Conservation (phyloP, 768 basidiomycete species). For the Cantharellus anzutake region DNA sequence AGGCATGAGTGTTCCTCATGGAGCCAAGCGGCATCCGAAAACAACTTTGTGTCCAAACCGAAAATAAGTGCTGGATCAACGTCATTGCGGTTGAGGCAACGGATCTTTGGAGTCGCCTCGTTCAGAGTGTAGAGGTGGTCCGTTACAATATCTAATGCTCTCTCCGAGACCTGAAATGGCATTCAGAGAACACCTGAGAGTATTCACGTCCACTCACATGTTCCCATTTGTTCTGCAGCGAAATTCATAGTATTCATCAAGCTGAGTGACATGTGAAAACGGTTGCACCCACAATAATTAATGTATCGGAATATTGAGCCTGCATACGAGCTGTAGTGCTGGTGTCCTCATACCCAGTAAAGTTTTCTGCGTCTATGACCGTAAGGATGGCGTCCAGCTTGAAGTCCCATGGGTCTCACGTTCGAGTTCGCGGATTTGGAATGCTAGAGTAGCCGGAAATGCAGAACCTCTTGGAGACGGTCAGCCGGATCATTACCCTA, state of each 20-base stretch:
- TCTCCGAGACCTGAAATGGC: slow-evolving; percentile 28
- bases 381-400: slow-evolving; percentile 82
- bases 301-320: slow-evolving; percentile 86
- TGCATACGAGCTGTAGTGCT: slow-evolving; percentile 86
- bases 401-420: slow-evolving; percentile 56
- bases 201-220: slow-evolving; percentile 24
- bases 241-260: not conserved
- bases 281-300: slow-evolving; percentile 45
- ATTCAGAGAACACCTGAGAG: not conserved
- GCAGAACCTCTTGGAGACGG: slow-evolving; percentile 54
- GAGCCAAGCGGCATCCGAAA: slow-evolving; percentile 14
- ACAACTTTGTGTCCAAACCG: slow-evolving; percentile 76
- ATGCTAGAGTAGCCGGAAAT: slow-evolving; percentile 87
- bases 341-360: slow-evolving; percentile 79
- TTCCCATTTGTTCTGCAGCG: slow-evolving; percentile 75
- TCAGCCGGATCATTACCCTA: not conserved
- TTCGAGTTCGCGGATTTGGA: slow-evolving; percentile 84
- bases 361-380: slow-evolving; percentile 82
- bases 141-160: slow-evolving; percentile 58
- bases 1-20: not conserved
- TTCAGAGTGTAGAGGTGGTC: slow-evolving; percentile 84
- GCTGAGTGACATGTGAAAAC: not conserved
- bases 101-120: slow-evolving; percentile 73
- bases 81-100: slow-evolving; percentile 39
- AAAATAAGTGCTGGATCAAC: slow-evolving; percentile 69